These are phyloP conservation scores for Saturnispora mendoncae DNA, from an alignment of 805 yeast genomes.

Conservation along the genomic window DNA sequence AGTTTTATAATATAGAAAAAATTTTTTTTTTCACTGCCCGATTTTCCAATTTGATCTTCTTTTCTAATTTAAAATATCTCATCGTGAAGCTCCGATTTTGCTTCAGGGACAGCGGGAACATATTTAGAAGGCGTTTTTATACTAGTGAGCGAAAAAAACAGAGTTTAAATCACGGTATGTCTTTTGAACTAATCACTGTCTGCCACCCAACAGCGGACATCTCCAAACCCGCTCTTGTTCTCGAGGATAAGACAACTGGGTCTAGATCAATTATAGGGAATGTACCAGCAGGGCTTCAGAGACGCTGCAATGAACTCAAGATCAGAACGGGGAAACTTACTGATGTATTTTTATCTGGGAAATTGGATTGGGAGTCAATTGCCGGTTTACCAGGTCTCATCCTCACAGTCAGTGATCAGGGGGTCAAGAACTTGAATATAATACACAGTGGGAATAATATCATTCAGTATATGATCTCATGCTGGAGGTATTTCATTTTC, in stretches of 20 bases:
- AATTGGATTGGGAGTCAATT: conserved; percentile 62
- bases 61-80: no score
- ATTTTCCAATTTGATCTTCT: not conserved
- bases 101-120: not conserved
- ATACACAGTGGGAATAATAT: conserved; percentile 39
- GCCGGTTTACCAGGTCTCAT: conserved; percentile 93
- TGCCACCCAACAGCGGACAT: conserved; percentile 59
- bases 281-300: conserved; percentile 78
- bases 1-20: not conserved
- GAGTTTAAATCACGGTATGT: conserved; percentile 18
- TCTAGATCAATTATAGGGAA: conserved; percentile 64
- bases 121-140: not conserved
- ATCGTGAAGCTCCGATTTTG: not conserved
- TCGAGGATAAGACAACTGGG: conserved; percentile 42
- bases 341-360: conserved; percentile 71
- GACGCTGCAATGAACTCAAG: conserved; percentile 56
- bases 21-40: not conserved
- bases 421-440: conserved; percentile 47
- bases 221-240: conserved; percentile 44
- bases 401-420: conserved; percentile 74
- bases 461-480: conserved; percentile 51
- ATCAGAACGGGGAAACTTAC: conserved; percentile 48
- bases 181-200: conserved; percentile 43
- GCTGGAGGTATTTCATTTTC: conserved; percentile 84
- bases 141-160: not conserved